Evolutionary conservation across 345 rosid genomes (phyloP), one percentile per base, ranked within the genome.

Genomic region (Eucalyptus marginata): DNA sequence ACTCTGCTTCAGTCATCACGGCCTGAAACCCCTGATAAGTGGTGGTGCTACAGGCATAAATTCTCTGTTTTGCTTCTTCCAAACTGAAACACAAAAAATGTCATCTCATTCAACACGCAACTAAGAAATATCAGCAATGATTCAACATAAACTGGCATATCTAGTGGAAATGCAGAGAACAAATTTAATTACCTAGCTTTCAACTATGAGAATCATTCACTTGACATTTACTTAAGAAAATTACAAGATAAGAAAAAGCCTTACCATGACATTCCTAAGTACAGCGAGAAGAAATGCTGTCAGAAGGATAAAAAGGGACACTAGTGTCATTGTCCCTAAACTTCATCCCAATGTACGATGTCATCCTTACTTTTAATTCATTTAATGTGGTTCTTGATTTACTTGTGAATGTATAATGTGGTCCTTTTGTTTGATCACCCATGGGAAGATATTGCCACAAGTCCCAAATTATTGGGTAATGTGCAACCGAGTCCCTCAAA

Each of bases 11-110:
- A 5, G 98, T 94, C 98, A 98, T 96, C 81, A 96, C 49, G 51
- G 97, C 99, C 89, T 98, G 99, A 95, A 98, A 98, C 8, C 99
- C 99, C 87, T 96, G 91, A 90, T 96, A 98, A 86, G 97, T 98
- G 10, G 99, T 96, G 40, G 99, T 98, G 94, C 99, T 98, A 93
- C 99, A 98, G 9, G 99, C 99, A 91, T 98, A 98, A 25, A 98
- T 98, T 87, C 80, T 96, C 85, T 89, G 86, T 88, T 97, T 96
- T 18, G 99, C 99, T 92, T 96, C 99, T 90, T 97, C 99, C 87
- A 96, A 90, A 71, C 99, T 97, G 91, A 88, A 89, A 89, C 89
- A 49, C 88, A 24, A 86, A 90, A 87, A 83, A 89, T n/a, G 87
- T 85, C 86, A 86, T 27, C 86, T 52, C 33, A 66, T 66, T 76